These are phyloP conservation scores for Microbotryum intermedium DNA, from an alignment of 1,284 basidiomycete genomes.

Conservation along the genomic window DNA sequence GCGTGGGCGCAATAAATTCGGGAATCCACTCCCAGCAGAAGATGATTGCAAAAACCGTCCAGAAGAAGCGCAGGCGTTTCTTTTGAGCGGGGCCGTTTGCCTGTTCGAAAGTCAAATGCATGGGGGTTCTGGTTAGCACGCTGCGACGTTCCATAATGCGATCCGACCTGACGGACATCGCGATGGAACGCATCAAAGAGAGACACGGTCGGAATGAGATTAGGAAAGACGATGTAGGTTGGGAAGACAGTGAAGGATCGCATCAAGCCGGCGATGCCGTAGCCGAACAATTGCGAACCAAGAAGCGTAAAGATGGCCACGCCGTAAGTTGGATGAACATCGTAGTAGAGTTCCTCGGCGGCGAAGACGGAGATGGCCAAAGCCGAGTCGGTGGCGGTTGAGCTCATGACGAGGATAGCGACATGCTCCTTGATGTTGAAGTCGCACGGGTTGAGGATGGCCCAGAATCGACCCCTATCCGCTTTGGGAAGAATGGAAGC, in stretches of 20 bases:
- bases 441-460: conserved; percentile 28
- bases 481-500: conserved; percentile 13
- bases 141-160: too few species aligned
- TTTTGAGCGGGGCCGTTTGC: conserved; percentile 33
- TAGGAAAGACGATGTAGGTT: conserved; percentile 29
- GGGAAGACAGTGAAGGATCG: conserved; percentile 29
- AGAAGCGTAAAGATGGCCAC: conserved; percentile 29
- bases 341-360: conserved; percentile 51
- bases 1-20: conserved; percentile 46
- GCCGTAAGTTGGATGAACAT: conserved; percentile 47
- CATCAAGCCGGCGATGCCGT: conserved; percentile 27
- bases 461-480: conserved; percentile 36
- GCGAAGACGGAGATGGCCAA: conserved; percentile 58
- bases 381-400: conserved; percentile 54
- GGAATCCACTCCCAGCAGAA: conserved; percentile 36
- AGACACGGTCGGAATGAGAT: conserved; percentile 45
- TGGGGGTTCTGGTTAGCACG: too few species aligned
- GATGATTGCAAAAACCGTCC: conserved; percentile 32
- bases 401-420: conserved; percentile 49
- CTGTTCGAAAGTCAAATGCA: too few species aligned
- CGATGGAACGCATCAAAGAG: conserved; percentile 53
- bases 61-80: conserved; percentile 34
- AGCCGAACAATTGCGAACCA: conserved; percentile 3
- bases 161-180: conserved; percentile 33
- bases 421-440: conserved; percentile 34